phyloP scores from a whole-genome alignment of 441 rosid species.

The Biscutella laevigata region DNA sequence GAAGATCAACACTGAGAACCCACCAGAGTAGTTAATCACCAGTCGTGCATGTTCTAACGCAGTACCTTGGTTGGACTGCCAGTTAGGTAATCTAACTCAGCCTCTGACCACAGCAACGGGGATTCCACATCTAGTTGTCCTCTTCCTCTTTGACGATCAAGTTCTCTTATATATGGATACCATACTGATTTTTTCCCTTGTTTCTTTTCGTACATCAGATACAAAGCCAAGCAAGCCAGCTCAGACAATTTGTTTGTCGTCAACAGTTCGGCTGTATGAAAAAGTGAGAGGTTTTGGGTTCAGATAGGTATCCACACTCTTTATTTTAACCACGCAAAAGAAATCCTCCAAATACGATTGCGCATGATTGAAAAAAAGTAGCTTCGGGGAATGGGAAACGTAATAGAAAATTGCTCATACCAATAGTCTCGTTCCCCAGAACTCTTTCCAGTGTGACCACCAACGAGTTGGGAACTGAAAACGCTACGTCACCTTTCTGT shows the following conservation, averaged over 20 bases:
- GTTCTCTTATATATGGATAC: slow-evolving; percentile 92
- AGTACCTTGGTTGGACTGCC: slow-evolving; percentile 91
- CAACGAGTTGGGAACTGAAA: slow-evolving; percentile 74
- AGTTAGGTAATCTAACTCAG: slow-evolving; percentile 72
- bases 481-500: slow-evolving; percentile 78
- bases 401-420: slow-evolving; percentile 36
- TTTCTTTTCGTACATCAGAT: slow-evolving; percentile 95
- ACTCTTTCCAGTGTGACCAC: slow-evolving; percentile 95
- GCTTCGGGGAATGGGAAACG: not conserved
- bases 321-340: not conserved
- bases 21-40: slow-evolving; percentile 5
- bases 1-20: slow-evolving; percentile 19
- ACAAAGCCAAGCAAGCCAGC: slow-evolving; percentile 87
- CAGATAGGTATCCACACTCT: not conserved
- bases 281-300: not conserved
- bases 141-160: slow-evolving; percentile 94
- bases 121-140: slow-evolving; percentile 91
- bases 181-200: slow-evolving; percentile 89
- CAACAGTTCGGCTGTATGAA: slow-evolving; percentile 65
- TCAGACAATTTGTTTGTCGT: slow-evolving; percentile 86
- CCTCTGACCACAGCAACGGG: slow-evolving; percentile 83
- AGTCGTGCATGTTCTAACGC: not conserved
- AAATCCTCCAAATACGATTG: not conserved
- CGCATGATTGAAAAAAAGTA: not conserved
- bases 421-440: slow-evolving; percentile 81